phyloP scores from a whole-genome alignment of 371 early-diverging fungal genomes.

The Haplosporangium sp. region DNA sequence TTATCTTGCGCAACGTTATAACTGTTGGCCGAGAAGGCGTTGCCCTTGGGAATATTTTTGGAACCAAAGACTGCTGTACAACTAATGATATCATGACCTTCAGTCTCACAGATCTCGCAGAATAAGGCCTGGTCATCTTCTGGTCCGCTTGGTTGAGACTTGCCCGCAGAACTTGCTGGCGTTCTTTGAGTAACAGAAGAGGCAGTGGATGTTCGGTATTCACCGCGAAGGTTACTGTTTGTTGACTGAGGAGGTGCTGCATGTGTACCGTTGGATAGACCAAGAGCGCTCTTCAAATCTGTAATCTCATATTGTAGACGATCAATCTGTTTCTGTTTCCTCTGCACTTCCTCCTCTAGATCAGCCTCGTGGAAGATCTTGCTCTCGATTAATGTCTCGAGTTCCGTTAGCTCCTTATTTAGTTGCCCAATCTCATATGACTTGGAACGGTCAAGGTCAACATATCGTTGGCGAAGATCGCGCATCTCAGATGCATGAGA shows the following conservation, averaged over 20 bases:
- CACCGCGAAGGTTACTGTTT: slow-evolving; percentile 2
- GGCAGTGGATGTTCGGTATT: not conserved
- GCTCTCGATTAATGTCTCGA: slow-evolving; percentile 80
- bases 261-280: slow-evolving; percentile 1
- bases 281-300: slow-evolving; percentile 58
- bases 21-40: not conserved
- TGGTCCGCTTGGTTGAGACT: not conserved
- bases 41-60: slow-evolving; percentile 1
- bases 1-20: slow-evolving; percentile 32
- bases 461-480: slow-evolving; percentile 64
- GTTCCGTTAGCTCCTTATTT: slow-evolving; percentile 75
- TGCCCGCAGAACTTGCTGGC: not conserved
- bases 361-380: slow-evolving; percentile 83
- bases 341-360: slow-evolving; percentile 73
- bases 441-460: slow-evolving; percentile 68
- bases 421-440: slow-evolving; percentile 67
- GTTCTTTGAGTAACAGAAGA: not conserved
- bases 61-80: slow-evolving; percentile 65
- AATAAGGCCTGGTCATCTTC: slow-evolving; percentile 38
- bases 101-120: slow-evolving; percentile 78
- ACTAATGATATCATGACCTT: slow-evolving; percentile 75
- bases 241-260: not conserved
- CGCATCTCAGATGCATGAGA: slow-evolving; percentile 69
- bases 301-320: slow-evolving; percentile 65
- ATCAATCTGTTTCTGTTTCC: slow-evolving; percentile 63